Evolutionary conservation across 2,329 filamentous ascomycete genomes (phyloP).

Genomic region (Pseudogymnoascus sp.): DNA sequence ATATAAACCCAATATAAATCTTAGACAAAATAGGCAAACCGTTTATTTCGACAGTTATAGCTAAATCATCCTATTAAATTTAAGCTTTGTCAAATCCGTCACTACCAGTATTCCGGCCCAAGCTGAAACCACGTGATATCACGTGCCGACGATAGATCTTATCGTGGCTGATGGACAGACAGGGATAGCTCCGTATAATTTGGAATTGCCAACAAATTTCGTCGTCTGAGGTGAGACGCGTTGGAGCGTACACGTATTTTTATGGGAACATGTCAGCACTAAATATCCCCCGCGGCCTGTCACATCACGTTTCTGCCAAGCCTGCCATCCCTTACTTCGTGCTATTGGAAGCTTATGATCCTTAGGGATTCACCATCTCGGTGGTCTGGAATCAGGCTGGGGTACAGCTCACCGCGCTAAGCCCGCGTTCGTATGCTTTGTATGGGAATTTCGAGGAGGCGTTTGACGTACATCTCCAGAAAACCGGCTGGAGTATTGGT

Average conservation of each 20-base stretch:
- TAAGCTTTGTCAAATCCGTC: background rate
- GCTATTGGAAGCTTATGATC: background rate
- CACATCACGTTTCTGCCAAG: background rate
- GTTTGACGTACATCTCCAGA: background rate
- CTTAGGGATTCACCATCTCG: background rate
- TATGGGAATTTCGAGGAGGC: background rate
- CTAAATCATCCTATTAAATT: background rate
- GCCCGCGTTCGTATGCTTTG: background rate
- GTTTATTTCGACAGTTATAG: background rate
- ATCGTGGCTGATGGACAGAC: background rate
- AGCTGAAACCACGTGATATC: background rate
- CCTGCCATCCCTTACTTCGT: background rate
- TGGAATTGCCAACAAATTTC: background rate
- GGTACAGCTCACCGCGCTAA: background rate
- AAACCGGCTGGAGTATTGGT: background rate
- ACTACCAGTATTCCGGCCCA: background rate
- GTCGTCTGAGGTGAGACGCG: background rate
- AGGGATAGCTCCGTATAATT: background rate
- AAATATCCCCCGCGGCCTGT: background rate
- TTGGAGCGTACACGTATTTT: background rate
- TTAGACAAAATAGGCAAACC: background rate
- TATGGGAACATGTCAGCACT: background rate
- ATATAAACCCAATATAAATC: background rate
- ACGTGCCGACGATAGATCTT: background rate
- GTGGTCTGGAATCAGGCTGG: background rate